These are phyloP conservation scores for Diddensiella transvaalensis DNA, from an alignment of 805 yeast species.

Conservation along the genomic window DNA sequence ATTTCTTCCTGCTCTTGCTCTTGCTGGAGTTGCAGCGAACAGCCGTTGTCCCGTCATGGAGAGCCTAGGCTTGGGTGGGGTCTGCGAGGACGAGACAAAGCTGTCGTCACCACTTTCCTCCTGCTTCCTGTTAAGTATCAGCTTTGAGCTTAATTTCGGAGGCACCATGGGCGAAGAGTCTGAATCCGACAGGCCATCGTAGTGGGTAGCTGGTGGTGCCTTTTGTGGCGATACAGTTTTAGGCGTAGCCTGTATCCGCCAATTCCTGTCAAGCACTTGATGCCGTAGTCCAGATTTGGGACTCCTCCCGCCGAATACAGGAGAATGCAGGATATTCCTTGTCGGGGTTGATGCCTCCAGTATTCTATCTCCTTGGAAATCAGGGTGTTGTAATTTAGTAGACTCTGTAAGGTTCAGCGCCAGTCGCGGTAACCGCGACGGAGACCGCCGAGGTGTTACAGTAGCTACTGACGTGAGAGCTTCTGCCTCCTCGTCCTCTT, in stretches of 20 bases:
- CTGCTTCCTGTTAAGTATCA: background rate
- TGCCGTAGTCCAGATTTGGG: conserved; percentile 25
- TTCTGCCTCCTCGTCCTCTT: conserved; percentile 11
- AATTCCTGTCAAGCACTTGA: conserved; percentile 33
- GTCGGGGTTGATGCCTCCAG: background rate
- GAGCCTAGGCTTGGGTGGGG: conserved; percentile 9
- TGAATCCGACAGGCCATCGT: conserved; percentile 5
- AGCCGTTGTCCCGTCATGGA: background rate
- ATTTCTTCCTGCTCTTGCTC: background rate
- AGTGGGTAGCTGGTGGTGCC: too few species aligned
- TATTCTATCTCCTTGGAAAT: background rate
- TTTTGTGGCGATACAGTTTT: background rate
- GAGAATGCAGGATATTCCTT: background rate
- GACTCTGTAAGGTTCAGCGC: conserved; percentile 2
- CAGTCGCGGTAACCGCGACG: conserved; percentile 3
- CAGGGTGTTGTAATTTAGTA: background rate
- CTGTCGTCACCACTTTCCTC: background rate
- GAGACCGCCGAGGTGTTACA: conserved; percentile 3
- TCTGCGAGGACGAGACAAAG: background rate
- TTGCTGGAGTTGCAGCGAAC: conserved; percentile 15
- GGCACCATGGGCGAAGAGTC: conserved; percentile 3
- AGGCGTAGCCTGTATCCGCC: conserved; percentile 37
- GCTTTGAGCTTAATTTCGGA: conserved; percentile 8
- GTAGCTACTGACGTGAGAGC: conserved; percentile 4
- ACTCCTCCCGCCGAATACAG: conserved; percentile 4